Evolutionary conservation across 345 rosid species (phyloP), one percentile per base, ranked within the genome.

Genomic region (Aegle marmelos): DNA sequence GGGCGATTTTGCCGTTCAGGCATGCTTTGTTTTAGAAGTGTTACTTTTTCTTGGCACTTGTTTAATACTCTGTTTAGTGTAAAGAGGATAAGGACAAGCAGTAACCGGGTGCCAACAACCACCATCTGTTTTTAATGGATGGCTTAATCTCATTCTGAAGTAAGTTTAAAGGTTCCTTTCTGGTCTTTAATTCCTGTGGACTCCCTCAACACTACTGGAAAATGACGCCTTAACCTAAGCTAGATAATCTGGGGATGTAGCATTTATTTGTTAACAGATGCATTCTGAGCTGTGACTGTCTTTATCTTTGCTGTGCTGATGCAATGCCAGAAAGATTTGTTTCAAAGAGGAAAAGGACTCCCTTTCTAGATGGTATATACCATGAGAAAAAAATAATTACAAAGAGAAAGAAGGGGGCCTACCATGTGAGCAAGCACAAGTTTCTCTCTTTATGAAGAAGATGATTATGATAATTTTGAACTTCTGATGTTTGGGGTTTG

Each of bases 351-450:
- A 11, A 33, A 11, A 10, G 37, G 9, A 22, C 9, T 7, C 31
- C 13, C 58, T 65, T 33, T 65, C 27, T 21, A 6, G 45, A 2
- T 65, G 36, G 48, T 24, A 14, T 68, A 22, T 25, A 41, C 13
- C 41, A 21, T 4, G 9, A 41, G 25, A 30, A 48, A 45, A 31
- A 41, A 19, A 56, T 36, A 21, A 65, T 58, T 48, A 31, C 10
- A n/a, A 14, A 54, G 57, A 69, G 4, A 56, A 58, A 33, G 31
- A 4, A 63, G 36, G 61, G 77, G 56, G 24, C 84, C 84, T 61
- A 84, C 87, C 87, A 81, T n/a, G 87, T 84, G 87, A 67, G 34
- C 8, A 39, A 45, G 70, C 13, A 2, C 57, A 19, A 33, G 6
- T 68, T 61, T 77, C 3, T 34, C 27, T 77, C 70, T 36, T 54